A percentile compares a stretch with the other conserved stretches of the same genome.
Conservation (phyloP, 2,329 filamentous ascomycete species). For the Arthrobotrys musiformis region DNA sequence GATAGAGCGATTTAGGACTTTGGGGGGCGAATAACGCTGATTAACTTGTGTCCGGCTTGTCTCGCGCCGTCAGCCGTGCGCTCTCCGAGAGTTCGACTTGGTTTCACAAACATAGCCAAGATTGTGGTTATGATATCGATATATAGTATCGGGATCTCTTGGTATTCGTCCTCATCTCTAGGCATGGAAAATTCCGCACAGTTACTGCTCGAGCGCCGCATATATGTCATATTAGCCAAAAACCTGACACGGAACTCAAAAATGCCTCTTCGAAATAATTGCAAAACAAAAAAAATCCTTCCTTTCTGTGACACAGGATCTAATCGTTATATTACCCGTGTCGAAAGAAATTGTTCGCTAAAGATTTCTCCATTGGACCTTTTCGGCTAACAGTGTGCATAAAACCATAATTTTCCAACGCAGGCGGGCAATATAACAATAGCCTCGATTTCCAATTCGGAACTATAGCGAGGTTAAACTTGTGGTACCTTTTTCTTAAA, state of each 20-base stretch:
- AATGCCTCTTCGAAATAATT: slow-evolving; percentile 31
- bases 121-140: too few relatives aligned
- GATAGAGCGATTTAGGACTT: too few relatives aligned
- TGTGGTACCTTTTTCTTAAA: slow-evolving; percentile 34
- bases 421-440: too few relatives aligned
- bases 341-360: slow-evolving; percentile 21
- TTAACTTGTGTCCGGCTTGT: too few relatives aligned
- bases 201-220: not conserved
- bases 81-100: too few relatives aligned
- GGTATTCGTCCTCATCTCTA: not conserved
- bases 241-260: slow-evolving; percentile 19
- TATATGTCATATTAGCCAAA: slow-evolving; percentile 23
- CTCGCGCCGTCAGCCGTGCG: too few relatives aligned
- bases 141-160: too few relatives aligned
- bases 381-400: slow-evolving; percentile 18
- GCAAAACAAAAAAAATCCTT: not conserved
- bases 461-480: not conserved
- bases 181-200: slow-evolving; percentile 7
- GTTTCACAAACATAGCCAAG: too few relatives aligned
- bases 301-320: not conserved
- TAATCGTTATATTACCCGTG: not conserved
- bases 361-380: slow-evolving; percentile 48
- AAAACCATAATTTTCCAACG: not conserved
- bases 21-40: too few relatives aligned
- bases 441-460: too few relatives aligned